Base-by-base conservation (phyloP, 371 early-diverging fungal genomes). In the Mortierella sp. region DNA sequence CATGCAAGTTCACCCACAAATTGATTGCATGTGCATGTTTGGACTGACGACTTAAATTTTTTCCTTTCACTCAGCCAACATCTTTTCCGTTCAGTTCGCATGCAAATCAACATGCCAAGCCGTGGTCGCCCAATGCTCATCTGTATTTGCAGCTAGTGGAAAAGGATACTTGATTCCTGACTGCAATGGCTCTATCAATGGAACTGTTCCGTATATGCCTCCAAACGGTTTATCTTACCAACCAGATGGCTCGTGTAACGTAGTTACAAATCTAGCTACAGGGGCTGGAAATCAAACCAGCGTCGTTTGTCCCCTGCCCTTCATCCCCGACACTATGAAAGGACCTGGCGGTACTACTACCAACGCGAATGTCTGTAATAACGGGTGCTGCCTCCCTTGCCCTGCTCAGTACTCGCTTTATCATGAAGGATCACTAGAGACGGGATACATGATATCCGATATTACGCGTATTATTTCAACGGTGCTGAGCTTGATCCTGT, bases 381-480 rank as follows among this genome's bases (percentile, higher is more conserved):
- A 55, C 30, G 73, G 72, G 52, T 73, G 80, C 57, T 75, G 77
- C 32, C 39, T 78, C 24, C 83, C 75, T 11, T 75, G 73, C 67
- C 76, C 66, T 0, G 72, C 77, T 6, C 67, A 72, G 57, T 84
- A 77, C 55, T 60, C 28, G 24, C 84, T 90, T 24, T 90, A 89
- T 60, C 75, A 83, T n/a, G 72, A 83, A 40, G 87, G 84, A 37
- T 87, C 87, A 77, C 70, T 87, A 11, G 73, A 78, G 37, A 77
- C 76, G 20, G 90, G 86, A 6, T 89, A 87, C 59, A 68, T 81
- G 55, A 87, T 88, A 3, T 87, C 90, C 5, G 80, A 87, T 64
- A 81, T 86, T 47, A 75, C 88, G 49, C 87, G 91, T 43, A 85
- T 81, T 3, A 78, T 89, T 43, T 90, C 93, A 6, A 85, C 87